Evolutionary conservation across 2,329 filamentous ascomycete genomes (phyloP).

Genomic region (Cryphonectria radicalis): DNA sequence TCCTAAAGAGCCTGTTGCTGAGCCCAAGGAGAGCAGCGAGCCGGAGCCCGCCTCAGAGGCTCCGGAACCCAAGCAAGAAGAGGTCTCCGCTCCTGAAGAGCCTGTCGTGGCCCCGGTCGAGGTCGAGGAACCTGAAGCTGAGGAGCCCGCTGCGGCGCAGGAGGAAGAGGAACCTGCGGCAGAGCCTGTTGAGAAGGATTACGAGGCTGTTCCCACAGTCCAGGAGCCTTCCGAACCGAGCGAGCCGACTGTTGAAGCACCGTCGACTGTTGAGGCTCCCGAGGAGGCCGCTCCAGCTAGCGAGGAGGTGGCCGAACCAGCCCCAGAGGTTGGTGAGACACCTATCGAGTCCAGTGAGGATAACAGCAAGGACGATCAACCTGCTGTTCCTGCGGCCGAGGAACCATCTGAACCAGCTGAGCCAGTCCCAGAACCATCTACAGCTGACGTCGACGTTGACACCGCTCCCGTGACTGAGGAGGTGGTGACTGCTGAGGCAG

Average conservation of each 20-base stretch:
- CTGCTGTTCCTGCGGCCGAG: slow-evolving; percentile 6
- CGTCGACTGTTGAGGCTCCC: background rate
- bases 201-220: slow-evolving; percentile 14
- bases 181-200: background rate
- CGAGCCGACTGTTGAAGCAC: background rate
- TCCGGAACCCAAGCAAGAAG: slow-evolving; percentile 10
- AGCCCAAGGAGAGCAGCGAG: slow-evolving; percentile 8
- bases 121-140: slow-evolving; percentile 2
- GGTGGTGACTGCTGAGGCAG: background rate
- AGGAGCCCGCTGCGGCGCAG: background rate
- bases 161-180: slow-evolving; percentile 6
- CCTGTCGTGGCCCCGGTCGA: slow-evolving; percentile 6
- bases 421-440: background rate
- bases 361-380: slow-evolving; percentile 8
- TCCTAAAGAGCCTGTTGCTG: slow-evolving; percentile 15
- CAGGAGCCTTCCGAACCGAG: slow-evolving; percentile 3
- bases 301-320: slow-evolving; percentile 6
- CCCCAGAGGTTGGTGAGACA: background rate
- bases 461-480: slow-evolving; percentile 7
- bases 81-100: slow-evolving; percentile 16
- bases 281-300: background rate
- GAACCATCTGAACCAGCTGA: slow-evolving; percentile 14
- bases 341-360: slow-evolving; percentile 7
- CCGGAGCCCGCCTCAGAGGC: slow-evolving; percentile 7
- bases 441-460: background rate